These are phyloP conservation scores for Rhizopogon vinicolor DNA, from an alignment of 768 basidiomycete genomes.

Conservation along the genomic window DNA sequence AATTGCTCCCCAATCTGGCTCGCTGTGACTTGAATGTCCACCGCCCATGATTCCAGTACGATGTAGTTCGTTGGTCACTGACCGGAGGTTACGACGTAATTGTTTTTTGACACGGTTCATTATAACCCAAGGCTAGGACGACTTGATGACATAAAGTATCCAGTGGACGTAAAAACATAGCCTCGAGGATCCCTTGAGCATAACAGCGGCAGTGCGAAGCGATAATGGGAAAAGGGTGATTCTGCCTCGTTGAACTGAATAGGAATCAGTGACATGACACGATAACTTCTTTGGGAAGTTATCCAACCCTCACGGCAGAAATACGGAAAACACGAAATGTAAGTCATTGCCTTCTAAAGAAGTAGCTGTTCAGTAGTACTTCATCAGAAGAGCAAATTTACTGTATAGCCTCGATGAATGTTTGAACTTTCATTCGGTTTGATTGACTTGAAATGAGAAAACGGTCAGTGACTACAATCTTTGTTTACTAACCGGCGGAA, in stretches of 20 bases:
- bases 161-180: neutral
- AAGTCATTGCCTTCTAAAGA: neutral
- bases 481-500: too few relatives aligned
- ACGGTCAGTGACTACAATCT: too few relatives aligned
- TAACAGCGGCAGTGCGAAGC: neutral
- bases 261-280: neutral
- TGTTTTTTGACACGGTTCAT: neutral
- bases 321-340: neutral
- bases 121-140: neutral
- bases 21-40: slow-evolving; percentile 17
- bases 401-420: too few relatives aligned
- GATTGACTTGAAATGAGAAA: too few relatives aligned
- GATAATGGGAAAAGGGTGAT: too few relatives aligned
- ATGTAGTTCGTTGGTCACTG: neutral
- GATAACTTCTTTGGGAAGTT: too few relatives aligned
- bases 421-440: too few relatives aligned
- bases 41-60: slow-evolving; percentile 17
- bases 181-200: neutral
- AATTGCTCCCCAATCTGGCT: slow-evolving; percentile 20
- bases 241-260: too few relatives aligned
- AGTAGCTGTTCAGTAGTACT: neutral
- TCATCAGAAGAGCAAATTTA: neutral
- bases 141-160: neutral
- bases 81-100: neutral
- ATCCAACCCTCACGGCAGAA: too few relatives aligned